Evolutionary conservation across 805 yeast genomes (phyloP).

Genomic region (Candida odintsovae): DNA sequence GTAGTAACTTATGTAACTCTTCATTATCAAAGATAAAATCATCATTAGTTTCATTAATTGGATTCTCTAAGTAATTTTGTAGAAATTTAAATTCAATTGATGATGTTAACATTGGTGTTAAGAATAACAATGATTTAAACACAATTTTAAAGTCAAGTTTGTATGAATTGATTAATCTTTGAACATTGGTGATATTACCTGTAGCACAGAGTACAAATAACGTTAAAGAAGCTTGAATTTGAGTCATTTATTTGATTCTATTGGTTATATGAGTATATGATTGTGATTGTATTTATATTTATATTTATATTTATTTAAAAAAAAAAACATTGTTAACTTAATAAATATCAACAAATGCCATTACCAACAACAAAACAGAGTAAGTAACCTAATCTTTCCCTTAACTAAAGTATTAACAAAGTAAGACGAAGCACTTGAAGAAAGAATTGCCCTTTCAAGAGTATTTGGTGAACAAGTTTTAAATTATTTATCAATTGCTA

Average conservation of each 20-base stretch:
- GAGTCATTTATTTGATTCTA: no score
- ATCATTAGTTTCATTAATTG: background rate
- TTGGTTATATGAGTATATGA: no score
- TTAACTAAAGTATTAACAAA: no score
- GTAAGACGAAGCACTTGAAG: slow-evolving; percentile 1
- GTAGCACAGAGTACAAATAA: background rate
- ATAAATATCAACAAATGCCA: no score
- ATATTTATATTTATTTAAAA: background rate
- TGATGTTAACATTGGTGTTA: background rate
- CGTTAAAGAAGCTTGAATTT: background rate
- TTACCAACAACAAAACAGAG: background rate
- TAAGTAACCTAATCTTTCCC: no score
- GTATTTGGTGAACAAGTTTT: background rate
- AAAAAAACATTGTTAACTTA: no score
- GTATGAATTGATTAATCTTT: background rate
- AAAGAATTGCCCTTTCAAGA: background rate
- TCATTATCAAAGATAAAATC: background rate
- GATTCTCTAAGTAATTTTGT: background rate
- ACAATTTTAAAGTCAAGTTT: background rate
- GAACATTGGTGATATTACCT: background rate
- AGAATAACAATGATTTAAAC: background rate
- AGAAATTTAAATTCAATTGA: background rate
- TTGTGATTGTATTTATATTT: no score
- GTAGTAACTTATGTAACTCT: background rate
- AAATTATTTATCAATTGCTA: background rate